Percentiles rank a stretch among this genome's conserved stretches.
phyloP scores from a whole-genome alignment of 345 rosid genomes.

The Eucalyptus lansdowneana region DNA sequence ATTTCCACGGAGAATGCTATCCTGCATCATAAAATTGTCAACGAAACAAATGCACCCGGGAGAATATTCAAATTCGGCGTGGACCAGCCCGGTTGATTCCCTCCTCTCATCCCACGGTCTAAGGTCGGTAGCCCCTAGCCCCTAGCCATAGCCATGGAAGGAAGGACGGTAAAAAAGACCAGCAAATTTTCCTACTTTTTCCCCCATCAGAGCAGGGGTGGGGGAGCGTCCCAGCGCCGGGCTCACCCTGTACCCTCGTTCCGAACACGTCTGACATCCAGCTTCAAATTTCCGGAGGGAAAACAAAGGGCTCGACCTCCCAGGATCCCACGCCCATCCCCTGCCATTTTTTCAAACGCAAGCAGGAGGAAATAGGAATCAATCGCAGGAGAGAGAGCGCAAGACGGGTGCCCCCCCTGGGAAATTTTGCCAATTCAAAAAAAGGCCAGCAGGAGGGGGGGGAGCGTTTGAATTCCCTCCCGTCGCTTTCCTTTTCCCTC shows the following conservation, averaged over 20 bases:
- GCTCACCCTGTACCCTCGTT: neutral
- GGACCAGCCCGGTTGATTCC: neutral
- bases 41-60: too few relatives aligned
- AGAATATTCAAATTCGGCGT: too few relatives aligned
- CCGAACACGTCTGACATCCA: accelerated
- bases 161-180: neutral
- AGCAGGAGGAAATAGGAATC: neutral
- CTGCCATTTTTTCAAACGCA: neutral
- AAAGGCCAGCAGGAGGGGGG: neutral
- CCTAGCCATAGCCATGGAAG: neutral
- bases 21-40: too few relatives aligned
- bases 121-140: neutral
- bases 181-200: neutral
- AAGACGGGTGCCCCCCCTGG: neutral
- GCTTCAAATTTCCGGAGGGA: neutral
- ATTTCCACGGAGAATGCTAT: too few relatives aligned
- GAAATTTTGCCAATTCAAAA: neutral
- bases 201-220: accelerated
- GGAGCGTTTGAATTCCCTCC: neutral
- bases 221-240: neutral
- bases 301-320: neutral
- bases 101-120: neutral
- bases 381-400: neutral
- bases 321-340: neutral
- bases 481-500: neutral